A percentile compares a stretch with the other conserved stretches of the same genome.
phyloP scores from a whole-genome alignment of 2,329 filamentous ascomycete species.

The Colletotrichum sp. region DNA sequence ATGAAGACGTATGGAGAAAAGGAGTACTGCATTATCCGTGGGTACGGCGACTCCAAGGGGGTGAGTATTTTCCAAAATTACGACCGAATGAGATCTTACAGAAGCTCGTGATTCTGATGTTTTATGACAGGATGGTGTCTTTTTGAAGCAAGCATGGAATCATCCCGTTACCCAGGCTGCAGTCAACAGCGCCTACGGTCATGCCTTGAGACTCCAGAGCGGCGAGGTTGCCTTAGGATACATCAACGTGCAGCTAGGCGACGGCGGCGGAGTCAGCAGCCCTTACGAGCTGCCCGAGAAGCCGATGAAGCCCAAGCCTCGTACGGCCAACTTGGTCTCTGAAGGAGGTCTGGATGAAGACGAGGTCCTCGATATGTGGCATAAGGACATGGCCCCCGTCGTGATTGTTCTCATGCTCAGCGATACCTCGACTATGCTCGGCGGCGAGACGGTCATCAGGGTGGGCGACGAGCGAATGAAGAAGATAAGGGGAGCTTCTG shows the following conservation, averaged over 20 bases:
- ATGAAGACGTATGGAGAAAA: not conserved
- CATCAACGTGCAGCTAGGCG: not conserved
- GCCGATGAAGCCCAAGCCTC: not conserved
- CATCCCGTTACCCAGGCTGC: not conserved
- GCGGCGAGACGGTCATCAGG: not conserved
- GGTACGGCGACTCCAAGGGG: not conserved
- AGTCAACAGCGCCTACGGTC: not conserved
- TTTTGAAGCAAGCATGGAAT: not conserved
- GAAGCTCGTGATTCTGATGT: not conserved
- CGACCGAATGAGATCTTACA: not conserved
- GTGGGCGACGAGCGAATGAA: not conserved
- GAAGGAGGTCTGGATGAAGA: not conserved
- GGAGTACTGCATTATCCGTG: not conserved
- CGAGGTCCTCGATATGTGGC: not conserved
- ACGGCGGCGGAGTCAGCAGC: not conserved
- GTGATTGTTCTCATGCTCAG: not conserved
- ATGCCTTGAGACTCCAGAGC: not conserved
- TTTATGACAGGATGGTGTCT: not conserved
- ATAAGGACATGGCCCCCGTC: not conserved
- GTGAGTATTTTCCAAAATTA: not conserved
- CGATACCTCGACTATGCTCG: not conserved
- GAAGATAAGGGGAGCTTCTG: not conserved
- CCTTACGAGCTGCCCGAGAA: not conserved
- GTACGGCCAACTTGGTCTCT: not conserved
- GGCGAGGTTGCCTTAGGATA: not conserved